A percentile compares a stretch with the other conserved stretches of the same genome.
These are phyloP conservation scores for Euphorbia tirucalli DNA, from an alignment of 345 rosid genomes.

Conservation along the genomic window DNA sequence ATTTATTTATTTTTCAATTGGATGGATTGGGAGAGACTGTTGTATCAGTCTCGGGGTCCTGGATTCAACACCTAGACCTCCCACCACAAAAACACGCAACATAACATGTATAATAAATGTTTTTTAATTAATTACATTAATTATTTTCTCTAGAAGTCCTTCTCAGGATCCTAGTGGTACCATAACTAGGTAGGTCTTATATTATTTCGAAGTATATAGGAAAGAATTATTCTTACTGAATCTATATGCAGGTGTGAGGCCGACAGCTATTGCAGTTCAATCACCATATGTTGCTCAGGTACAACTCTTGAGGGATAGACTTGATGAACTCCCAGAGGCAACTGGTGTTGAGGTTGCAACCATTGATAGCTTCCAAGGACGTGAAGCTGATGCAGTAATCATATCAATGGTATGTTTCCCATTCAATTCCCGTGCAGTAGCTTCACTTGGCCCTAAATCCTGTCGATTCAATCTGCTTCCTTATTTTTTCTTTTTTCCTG, in stretches of 20 bases:
- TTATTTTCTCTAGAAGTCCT: too few species aligned
- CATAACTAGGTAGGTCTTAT: not conserved
- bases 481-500: too few species aligned
- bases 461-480: not conserved
- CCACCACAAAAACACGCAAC: too few species aligned
- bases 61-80: too few species aligned
- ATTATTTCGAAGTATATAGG: not conserved
- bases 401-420: slow-evolving; percentile 77
- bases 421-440: not conserved
- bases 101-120: too few species aligned
- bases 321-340: slow-evolving; percentile 75
- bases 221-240: slow-evolving; percentile 4
- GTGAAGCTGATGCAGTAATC: slow-evolving; percentile 94
- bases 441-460: not conserved
- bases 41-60: too few species aligned
- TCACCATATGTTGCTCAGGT: slow-evolving; percentile 99
- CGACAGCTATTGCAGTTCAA: slow-evolving; percentile 77
- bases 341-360: slow-evolving; percentile 90
- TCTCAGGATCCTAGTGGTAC: too few species aligned
- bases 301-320: slow-evolving; percentile 83
- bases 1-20: too few species aligned
- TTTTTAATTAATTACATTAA: too few species aligned
- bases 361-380: slow-evolving; percentile 94
- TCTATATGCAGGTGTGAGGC: slow-evolving; percentile 67
- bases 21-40: too few species aligned